Conservation (phyloP, 2,329 filamentous ascomycete species). For the Elsinoe fawcettii region DNA sequence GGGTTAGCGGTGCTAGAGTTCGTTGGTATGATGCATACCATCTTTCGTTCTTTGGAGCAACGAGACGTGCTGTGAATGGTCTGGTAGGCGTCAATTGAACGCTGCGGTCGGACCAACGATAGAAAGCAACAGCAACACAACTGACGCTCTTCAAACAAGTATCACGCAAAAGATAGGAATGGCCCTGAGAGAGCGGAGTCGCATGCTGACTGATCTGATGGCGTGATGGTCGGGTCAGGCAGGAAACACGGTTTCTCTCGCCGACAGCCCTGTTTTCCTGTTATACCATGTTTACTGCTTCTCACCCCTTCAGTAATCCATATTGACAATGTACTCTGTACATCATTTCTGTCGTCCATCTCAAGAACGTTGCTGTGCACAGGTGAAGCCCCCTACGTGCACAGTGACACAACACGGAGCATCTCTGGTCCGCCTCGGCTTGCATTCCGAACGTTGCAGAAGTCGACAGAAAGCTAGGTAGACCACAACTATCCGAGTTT, state of each 20-base stretch:
- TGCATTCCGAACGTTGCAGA: not conserved
- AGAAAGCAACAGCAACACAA: too few relatives aligned
- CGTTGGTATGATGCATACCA: not conserved
- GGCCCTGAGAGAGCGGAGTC: too few relatives aligned
- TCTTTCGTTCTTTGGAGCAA: not conserved
- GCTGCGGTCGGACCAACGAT: not conserved
- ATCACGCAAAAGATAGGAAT: too few relatives aligned
- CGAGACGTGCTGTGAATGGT: not conserved
- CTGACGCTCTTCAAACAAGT: too few relatives aligned
- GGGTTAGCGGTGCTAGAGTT: not conserved
- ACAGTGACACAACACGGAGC: not conserved
- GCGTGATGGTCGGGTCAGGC: not conserved
- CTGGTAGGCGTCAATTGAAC: not conserved
- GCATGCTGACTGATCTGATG: conserved; percentile 6
- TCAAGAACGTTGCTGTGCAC: not conserved
- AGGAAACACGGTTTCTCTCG: not conserved
- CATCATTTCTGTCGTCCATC: not conserved
- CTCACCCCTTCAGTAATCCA: not conserved
- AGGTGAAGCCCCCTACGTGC: not conserved
- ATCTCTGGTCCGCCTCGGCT: conserved; percentile 2
- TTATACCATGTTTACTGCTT: too few relatives aligned
- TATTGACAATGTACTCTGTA: not conserved
- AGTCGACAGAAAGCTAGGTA: not conserved
- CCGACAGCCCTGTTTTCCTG: not conserved
- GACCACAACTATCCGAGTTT: not conserved